Base-by-base conservation (phyloP, 1,139 yeast species). In the Nakaseomyces kungkrabaensis region DNA sequence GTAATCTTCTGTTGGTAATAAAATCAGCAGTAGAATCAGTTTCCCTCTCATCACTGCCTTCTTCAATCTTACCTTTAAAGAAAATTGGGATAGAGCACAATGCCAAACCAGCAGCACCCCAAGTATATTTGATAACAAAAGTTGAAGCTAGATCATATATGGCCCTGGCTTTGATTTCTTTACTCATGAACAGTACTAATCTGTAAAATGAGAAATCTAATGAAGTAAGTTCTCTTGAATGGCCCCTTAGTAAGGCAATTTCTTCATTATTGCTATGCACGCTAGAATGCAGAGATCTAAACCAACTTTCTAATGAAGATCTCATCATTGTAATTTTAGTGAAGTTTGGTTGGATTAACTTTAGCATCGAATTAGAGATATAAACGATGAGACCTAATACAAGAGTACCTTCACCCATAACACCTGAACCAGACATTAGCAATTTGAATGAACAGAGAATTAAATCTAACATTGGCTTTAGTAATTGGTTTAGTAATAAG, bases 81-180 rank as follows among this genome's bases (percentile, higher is more conserved):
- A 90, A 90, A 1, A 89, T 87, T 3, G 97, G 97, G 4, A 92
- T 82, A 1, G 96, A 82, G 70, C 97, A 90, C 48, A 90, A 73
- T 0, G 83, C 80, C 54, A 90, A 75, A 5, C 97, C 97, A 44
- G 94, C 87, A 3, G 96, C 97, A 53, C 97, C 97, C 94, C 97
- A 85, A 50, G 89, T 79, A 67, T 90, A 90, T 66, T 90, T 90
- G 53, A 90, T 92, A 54, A 88, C 82, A 62, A 89, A 90, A 51
- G 79, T 86, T 65, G 83, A 90, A 43, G 85, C 89, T 65, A 76
- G 81, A 69, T 78, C 95, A 69, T 78, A 87, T 26, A 84, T 67
- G 0, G 87, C 89, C 62, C 82, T 74, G 56, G 86, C 81, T 70
- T 89, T 79, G 55, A 86, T 77, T 60, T 87, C 94, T 68, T 82